phyloP scores from a whole-genome alignment of 345 rosid genomes.

The Aquilaria yunnanensis region DNA sequence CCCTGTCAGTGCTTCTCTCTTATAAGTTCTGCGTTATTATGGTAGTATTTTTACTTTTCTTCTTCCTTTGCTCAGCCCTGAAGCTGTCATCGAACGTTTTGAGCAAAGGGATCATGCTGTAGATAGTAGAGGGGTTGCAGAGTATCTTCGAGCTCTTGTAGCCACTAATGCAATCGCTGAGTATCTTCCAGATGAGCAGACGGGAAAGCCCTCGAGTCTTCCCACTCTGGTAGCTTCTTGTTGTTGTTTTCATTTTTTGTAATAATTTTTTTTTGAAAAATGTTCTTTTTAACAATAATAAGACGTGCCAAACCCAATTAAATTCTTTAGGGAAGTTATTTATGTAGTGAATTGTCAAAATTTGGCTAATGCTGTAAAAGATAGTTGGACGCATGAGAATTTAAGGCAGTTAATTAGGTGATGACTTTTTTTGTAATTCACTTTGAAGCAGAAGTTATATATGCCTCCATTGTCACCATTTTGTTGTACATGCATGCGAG shows the following conservation, averaged over 20 bases:
- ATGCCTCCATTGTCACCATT: too few species aligned
- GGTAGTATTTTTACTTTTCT: not conserved
- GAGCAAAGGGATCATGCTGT: constrained; percentile 78
- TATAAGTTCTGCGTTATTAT: not conserved
- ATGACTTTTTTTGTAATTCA: too few species aligned
- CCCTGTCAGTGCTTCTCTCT: too few species aligned
- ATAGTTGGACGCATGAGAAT: too few species aligned
- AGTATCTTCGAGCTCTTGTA: constrained; percentile 87
- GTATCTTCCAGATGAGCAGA: constrained; percentile 85
- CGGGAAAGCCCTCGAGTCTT: constrained; percentile 78
- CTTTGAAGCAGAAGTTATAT: too few species aligned
- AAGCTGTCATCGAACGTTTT: constrained; percentile 81
- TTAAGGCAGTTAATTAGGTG: too few species aligned
- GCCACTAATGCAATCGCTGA: constrained; percentile 74
- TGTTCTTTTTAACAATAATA: not conserved
- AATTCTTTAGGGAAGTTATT: too few species aligned
- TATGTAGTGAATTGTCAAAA: too few species aligned
- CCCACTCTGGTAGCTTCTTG: constrained; percentile 60
- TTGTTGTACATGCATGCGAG: too few species aligned
- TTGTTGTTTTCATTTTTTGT: too few species aligned
- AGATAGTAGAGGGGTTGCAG: constrained; percentile 86
- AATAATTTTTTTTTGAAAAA: not conserved
- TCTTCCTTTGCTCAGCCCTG: constrained; percentile 46
- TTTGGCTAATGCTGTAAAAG: too few species aligned
- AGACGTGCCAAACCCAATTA: too few species aligned